phyloP scores from a whole-genome alignment of 176 grass and related monocot genomes.

The Pontederia crassipes region DNA sequence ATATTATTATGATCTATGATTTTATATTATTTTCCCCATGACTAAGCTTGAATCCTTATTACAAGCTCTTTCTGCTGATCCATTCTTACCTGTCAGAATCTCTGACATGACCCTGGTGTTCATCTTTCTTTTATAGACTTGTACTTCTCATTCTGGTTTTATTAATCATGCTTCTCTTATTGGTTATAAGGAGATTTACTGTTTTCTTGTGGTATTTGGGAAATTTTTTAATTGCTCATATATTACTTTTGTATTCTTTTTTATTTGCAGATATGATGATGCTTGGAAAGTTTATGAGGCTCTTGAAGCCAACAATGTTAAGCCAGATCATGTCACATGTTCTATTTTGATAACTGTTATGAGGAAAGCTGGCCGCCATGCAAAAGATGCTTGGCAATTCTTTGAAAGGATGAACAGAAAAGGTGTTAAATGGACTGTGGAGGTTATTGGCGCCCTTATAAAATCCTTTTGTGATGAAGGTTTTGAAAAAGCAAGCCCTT shows the following conservation, averaged over 20 bases:
- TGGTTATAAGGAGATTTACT: too few species aligned
- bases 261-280: slow-evolving; percentile 51
- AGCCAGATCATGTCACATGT: slow-evolving; percentile 58
- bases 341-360: slow-evolving; percentile 63
- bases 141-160: too few species aligned
- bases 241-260: not conserved
- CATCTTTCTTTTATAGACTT: too few species aligned
- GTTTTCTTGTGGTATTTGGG: not conserved
- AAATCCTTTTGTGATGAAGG: slow-evolving; percentile 67
- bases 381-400: slow-evolving; percentile 81
- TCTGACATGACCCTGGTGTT: too few species aligned
- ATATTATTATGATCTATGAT: too few species aligned
- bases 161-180: too few species aligned
- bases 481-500: slow-evolving; percentile 66
- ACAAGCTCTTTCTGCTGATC: too few species aligned
- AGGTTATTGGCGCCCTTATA: slow-evolving; percentile 42
- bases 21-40: too few species aligned
- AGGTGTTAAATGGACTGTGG: slow-evolving; percentile 77
- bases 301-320: slow-evolving; percentile 75
- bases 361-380: slow-evolving; percentile 44
- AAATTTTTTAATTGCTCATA: not conserved
- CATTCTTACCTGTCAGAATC: too few species aligned
- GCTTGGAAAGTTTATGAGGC: slow-evolving; percentile 60
- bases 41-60: too few species aligned
- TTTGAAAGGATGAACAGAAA: slow-evolving; percentile 69